These are phyloP conservation scores for Filobasidium floriforme DNA, from an alignment of 768 basidiomycete species.

Conservation along the genomic window DNA sequence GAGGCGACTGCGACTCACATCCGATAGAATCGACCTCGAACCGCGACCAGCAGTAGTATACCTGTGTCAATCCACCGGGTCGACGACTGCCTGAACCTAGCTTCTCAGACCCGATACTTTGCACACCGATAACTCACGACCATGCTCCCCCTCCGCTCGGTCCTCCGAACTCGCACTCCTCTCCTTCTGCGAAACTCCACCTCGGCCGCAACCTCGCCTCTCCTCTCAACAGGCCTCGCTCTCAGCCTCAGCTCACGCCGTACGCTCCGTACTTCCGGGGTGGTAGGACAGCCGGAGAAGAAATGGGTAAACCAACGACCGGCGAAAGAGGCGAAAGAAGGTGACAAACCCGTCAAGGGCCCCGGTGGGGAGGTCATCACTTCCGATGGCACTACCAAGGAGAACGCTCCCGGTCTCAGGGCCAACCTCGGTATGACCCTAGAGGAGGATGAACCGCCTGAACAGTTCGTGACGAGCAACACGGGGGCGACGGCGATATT, in stretches of 20 bases:
- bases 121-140: neutral
- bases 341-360: neutral
- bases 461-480: no score
- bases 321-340: neutral
- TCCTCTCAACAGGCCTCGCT: neutral
- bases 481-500: no score
- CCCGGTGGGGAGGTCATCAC: slow-evolving; percentile 3
- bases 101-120: neutral
- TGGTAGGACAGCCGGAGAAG: neutral
- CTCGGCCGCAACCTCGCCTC: neutral
- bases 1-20: no score
- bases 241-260: no score
- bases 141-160: slow-evolving; percentile 14
- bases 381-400: neutral
- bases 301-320: slow-evolving; percentile 4
- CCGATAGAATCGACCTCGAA: no score
- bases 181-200: neutral
- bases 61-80: no score
- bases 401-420: neutral
- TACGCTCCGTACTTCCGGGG: neutral
- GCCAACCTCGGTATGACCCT: neutral
- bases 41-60: no score
- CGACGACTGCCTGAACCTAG: no score
- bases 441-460: neutral
- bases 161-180: slow-evolving; percentile 1